These are phyloP conservation scores for Gymnopilus junonius DNA, from an alignment of 768 basidiomycete species.

Conservation along the genomic window DNA sequence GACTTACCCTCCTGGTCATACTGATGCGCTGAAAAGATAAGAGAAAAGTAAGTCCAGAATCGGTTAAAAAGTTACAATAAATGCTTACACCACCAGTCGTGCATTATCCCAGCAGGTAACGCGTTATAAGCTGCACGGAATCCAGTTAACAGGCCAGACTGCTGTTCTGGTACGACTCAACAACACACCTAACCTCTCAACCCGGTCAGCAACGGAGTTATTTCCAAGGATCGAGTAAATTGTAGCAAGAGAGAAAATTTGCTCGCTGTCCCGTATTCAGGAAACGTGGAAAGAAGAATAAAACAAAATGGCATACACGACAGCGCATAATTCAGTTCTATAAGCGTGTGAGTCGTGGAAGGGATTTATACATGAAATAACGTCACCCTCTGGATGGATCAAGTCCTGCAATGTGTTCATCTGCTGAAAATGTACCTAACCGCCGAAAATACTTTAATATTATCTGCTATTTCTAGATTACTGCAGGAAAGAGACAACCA, in stretches of 20 bases:
- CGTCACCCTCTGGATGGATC: conserved; percentile 45
- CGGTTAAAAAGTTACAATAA: not conserved
- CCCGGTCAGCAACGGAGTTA: conserved; percentile 45
- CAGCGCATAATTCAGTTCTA: conserved; percentile 43
- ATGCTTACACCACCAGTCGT: conserved; percentile 41
- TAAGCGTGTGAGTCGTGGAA: not conserved
- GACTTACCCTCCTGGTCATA: conserved; percentile 45
- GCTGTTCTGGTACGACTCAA: conserved; percentile 1
- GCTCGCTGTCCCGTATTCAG: conserved; percentile 34
- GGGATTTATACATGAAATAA: not conserved
- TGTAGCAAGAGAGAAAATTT: conserved; percentile 46
- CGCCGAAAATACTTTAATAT: not conserved
- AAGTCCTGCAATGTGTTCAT: conserved; percentile 46
- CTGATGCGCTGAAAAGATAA: conserved; percentile 36
- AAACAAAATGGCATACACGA: conserved; percentile 34
- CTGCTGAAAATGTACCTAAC: conserved; percentile 44
- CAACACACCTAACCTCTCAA: conserved; percentile 39
- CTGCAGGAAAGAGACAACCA: not conserved
- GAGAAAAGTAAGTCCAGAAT: no score
- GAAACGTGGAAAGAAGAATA: not conserved
- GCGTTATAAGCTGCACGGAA: conserved; percentile 40
- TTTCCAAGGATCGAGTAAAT: conserved; percentile 47
- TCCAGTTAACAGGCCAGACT: not conserved
- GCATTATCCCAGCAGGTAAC: conserved; percentile 41
- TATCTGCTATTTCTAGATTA: not conserved